Evolutionary conservation across 805 yeast species (phyloP).

Genomic region (Yamadazyma sp.): DNA sequence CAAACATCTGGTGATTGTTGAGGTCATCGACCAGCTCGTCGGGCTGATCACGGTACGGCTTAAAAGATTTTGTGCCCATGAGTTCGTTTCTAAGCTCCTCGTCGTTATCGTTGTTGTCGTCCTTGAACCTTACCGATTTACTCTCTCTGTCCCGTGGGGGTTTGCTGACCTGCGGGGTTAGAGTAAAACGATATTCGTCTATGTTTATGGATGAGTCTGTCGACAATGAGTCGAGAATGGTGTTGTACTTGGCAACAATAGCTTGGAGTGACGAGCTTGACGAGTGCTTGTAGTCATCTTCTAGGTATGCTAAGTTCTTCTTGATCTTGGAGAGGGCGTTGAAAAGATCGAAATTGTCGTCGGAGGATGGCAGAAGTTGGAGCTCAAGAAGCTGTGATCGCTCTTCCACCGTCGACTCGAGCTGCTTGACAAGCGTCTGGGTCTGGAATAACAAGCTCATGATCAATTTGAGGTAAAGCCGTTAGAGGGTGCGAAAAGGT

Average conservation of each 20-base stretch:
- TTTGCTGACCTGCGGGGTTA: constrained; percentile 1
- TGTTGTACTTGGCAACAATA: constrained; percentile 19
- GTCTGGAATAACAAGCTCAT: constrained; percentile 16
- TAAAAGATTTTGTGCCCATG: constrained; percentile 34
- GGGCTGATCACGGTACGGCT: constrained; percentile 36
- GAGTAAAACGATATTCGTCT: constrained; percentile 28
- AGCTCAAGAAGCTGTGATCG: constrained; percentile 18
- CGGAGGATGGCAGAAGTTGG: constrained; percentile 36
- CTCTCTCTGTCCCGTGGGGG: no score
- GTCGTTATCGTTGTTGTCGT: constrained; percentile 24
- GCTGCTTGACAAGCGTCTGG: constrained; percentile 24
- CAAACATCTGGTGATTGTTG: constrained; percentile 41
- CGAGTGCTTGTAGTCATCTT: constrained; percentile 24
- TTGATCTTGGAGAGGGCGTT: constrained; percentile 26
- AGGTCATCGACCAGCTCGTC: constrained; percentile 17
- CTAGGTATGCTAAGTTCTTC: constrained; percentile 29
- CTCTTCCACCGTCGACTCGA: constrained; percentile 17
- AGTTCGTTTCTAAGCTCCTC: constrained; percentile 29
- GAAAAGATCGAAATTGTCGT: constrained; percentile 39
- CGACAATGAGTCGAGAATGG: constrained; percentile 17
- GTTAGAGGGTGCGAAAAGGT: background rate
- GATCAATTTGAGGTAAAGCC: no score
- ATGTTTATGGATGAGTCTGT: constrained; percentile 30
- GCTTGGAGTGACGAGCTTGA: constrained; percentile 11
- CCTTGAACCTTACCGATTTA: constrained; percentile 42